Evolutionary conservation across 441 rosid genomes (phyloP).

Genomic region (Eruca vesicaria): DNA sequence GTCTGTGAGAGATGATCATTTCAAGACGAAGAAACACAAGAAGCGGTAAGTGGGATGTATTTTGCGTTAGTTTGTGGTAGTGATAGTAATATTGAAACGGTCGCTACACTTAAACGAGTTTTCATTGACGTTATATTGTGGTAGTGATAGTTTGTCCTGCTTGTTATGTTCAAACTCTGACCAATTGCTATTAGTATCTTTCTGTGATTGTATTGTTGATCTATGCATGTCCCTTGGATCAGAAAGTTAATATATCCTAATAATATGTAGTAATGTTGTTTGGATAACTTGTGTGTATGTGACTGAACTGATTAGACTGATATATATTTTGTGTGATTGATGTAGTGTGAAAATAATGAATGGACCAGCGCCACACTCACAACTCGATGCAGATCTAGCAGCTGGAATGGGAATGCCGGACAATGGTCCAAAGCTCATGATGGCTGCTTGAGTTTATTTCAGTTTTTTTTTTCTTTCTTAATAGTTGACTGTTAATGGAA

Average conservation of each 20-base stretch:
- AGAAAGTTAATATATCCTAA: too few species aligned
- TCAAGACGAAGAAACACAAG: conserved; percentile 87
- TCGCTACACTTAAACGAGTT: not conserved
- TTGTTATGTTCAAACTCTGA: not conserved
- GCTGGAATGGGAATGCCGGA: conserved; percentile 99
- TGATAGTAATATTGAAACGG: not conserved
- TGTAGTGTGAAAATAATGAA: conserved; percentile 75
- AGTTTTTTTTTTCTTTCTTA: not conserved
- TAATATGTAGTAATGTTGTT: too few species aligned
- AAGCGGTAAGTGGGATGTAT: conserved; percentile 64
- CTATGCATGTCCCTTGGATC: not conserved
- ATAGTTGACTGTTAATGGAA: not conserved
- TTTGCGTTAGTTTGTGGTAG: too few species aligned
- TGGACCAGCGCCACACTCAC: conserved; percentile 88
- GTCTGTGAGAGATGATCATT: conserved; percentile 75
- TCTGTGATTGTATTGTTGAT: not conserved
- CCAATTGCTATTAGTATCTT: not conserved
- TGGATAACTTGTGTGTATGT: too few species aligned
- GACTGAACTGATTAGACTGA: not conserved
- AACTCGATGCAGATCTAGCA: conserved; percentile 92
- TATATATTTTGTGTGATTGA: conserved; percentile 13
- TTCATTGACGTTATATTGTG: not conserved
- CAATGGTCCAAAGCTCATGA: conserved; percentile 89
- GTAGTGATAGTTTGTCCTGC: too few species aligned
- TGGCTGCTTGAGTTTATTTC: conserved; percentile 54